Base-by-base conservation (phyloP, 2,329 filamentous ascomycete species). In the Colletotrichum lupini region DNA sequence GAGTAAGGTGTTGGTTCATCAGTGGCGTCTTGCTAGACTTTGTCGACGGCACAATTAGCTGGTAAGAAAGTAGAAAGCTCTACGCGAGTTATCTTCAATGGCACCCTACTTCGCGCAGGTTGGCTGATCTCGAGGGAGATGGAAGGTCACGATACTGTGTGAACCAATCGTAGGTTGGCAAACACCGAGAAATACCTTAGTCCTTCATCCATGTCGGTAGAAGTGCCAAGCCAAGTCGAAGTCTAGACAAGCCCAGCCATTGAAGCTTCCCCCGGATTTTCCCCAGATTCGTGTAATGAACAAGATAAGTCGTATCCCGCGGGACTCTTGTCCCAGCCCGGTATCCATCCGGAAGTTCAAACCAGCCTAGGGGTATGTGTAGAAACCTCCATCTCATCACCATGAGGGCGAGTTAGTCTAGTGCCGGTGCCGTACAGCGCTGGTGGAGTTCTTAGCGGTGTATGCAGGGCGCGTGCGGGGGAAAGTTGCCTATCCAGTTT, bases 391-490 rank as follows among this genome's bases (percentile, higher is more conserved):
- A 46, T 11, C 37, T 24, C 46, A 28, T 66, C 35, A 35, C 68
- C 62, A 67, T 46, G 56, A 61, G 37, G 56, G 14, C 37, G 60
- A 42, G 42, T 37, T 24, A 19, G 55, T 42, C 37, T 42, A 16
- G 37, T 42, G 14, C 37, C 16, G 37, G 37, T 19, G 37, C 37
- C 2, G 37, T 42, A 42, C 37, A 1, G 46, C 56, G 46, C 67
- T 42, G 60, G 67, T 70, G 68, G 56, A 71, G 55, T 71, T 49
- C 32, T 55, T 28, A 61, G 58, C 58, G 56, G 61, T 71, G 62
- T 63, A 16, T 56, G 68, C 56, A 56, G 30, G 32, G 42, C 30
- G 68, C 30, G 63, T 42, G 62, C 37, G 53, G 68, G 64, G 56
- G 46, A 30, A 46, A 67, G 46, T 71, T 71, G 55, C 68, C 68